phyloP scores from a whole-genome alignment of 2,329 filamentous ascomycete genomes.

The Botrytis cinerea region DNA sequence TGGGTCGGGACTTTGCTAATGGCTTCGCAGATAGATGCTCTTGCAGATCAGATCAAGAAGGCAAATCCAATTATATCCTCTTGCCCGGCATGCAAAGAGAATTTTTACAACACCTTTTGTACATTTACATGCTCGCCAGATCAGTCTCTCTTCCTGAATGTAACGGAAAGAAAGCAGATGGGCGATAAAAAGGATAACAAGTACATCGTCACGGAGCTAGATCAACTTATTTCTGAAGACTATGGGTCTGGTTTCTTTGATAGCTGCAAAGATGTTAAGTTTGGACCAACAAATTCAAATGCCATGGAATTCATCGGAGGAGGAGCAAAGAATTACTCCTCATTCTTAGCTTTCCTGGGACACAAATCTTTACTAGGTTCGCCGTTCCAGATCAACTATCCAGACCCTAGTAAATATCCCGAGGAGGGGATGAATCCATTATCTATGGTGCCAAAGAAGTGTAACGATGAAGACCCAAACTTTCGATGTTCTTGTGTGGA shows the following conservation, averaged over 20 bases:
- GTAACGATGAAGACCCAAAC: conserved; percentile 82
- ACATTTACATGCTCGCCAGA: conserved; percentile 98
- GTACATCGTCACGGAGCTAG: conserved; percentile 78
- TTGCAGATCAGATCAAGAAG: conserved; percentile 82
- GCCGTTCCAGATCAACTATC: conserved; percentile 98
- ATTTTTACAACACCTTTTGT: conserved; percentile 98
- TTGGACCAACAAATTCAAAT: conserved; percentile 87
- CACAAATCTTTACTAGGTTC: conserved; percentile 82
- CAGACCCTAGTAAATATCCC: conserved; percentile 55
- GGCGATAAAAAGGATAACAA: conserved; percentile 48
- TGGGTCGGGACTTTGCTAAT: conserved; percentile 10
- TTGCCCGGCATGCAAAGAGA: conserved; percentile 95
- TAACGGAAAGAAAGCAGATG: conserved; percentile 70
- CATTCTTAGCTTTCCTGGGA: conserved; percentile 88
- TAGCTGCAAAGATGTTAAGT: conserved; percentile 99
- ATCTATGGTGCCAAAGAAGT: conserved; percentile 75
- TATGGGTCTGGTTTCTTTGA: conserved; percentile 90
- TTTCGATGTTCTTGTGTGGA: conserved; percentile 94
- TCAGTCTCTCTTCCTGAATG: conserved; percentile 92
- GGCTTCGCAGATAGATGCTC: conserved; percentile 64
- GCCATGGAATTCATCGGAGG: conserved; percentile 97
- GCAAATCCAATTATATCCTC: conserved; percentile 88
- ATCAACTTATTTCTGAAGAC: conserved; percentile 81
- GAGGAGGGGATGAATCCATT: conserved; percentile 72
- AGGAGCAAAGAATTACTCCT: conserved; percentile 84